These are phyloP conservation scores for Alloteropsis semialata DNA, from an alignment of 176 grass and related monocot species.

Conservation along the genomic window DNA sequence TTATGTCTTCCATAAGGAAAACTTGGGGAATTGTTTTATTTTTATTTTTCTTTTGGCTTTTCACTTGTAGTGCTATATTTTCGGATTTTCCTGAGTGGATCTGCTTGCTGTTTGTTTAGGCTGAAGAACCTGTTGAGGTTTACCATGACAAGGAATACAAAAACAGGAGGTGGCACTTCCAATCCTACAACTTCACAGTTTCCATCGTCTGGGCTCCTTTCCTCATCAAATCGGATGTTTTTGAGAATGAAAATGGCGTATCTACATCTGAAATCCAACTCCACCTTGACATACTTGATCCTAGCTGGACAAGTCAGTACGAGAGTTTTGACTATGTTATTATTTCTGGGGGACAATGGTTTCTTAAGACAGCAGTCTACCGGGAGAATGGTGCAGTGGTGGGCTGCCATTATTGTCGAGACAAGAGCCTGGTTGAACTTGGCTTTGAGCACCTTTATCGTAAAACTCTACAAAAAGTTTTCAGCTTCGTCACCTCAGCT, in stretches of 20 bases:
- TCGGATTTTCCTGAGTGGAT: conserved; percentile 8
- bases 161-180: conserved; percentile 70
- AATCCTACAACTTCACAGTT: conserved; percentile 70
- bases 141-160: conserved; percentile 69
- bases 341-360: conserved; percentile 91
- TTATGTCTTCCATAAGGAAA: neutral
- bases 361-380: conserved; percentile 72
- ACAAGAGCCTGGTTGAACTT: conserved; percentile 65
- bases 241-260: conserved; percentile 71
- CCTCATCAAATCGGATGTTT: conserved; percentile 64
- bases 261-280: conserved; percentile 75
- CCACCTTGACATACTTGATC: conserved; percentile 67
- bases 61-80: neutral
- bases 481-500: conserved; percentile 47
- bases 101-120: conserved; percentile 49
- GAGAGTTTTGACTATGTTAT: conserved; percentile 67
- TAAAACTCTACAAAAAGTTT: conserved; percentile 53
- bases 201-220: conserved; percentile 80
- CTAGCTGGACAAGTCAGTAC: conserved; percentile 59
- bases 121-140: conserved; percentile 64
- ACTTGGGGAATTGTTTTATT: neutral
- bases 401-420: conserved; percentile 72
- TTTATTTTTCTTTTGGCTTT: neutral
- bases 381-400: conserved; percentile 55
- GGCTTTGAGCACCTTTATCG: conserved; percentile 62